A percentile compares a stretch with the other conserved stretches of the same genome.
Conservation (phyloP, 108 stramenopile species). For the Pseudonitzschia multistriata region DNA sequence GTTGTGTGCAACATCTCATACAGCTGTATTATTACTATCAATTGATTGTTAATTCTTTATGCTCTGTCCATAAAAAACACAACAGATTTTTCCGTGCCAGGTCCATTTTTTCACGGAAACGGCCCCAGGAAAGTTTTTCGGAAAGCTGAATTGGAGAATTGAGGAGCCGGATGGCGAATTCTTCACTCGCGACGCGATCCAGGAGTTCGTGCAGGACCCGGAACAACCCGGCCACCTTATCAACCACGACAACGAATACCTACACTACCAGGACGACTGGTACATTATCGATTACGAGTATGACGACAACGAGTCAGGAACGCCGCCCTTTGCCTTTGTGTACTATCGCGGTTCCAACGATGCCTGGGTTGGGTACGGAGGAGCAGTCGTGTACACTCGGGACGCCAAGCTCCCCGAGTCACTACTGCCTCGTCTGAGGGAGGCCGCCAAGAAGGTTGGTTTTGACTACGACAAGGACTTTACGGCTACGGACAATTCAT, state of each 20-base stretch:
- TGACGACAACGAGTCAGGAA: conserved; percentile 66
- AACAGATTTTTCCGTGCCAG: conserved; percentile 89
- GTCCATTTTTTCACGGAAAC: conserved; percentile 96
- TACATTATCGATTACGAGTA: conserved; percentile 91
- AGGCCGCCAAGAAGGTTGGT: conserved; percentile 82
- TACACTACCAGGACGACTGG: conserved; percentile 97
- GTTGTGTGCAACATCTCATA: too few species aligned
- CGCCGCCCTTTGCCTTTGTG: conserved; percentile 90
- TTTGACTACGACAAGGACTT: conserved; percentile 88
- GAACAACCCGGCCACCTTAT: conserved; percentile 81
- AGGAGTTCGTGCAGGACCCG: conserved; percentile 88
- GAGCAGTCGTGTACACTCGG: conserved; percentile 93
- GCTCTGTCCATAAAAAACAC: too few species aligned
- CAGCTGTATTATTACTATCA: too few species aligned
- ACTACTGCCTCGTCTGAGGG: conserved; percentile 71
- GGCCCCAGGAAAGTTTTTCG: conserved; percentile 78
- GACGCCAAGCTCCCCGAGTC: conserved; percentile 74
- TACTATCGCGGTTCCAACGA: conserved; percentile 95
- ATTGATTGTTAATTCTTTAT: neutral
- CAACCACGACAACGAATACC: conserved; percentile 97
- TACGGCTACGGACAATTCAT: conserved; percentile 70
- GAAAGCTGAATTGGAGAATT: conserved; percentile 93
- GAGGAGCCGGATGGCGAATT: conserved; percentile 95
- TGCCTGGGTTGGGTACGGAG: conserved; percentile 96
- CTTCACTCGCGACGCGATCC: conserved; percentile 91